A percentile compares a stretch with the other conserved stretches of the same genome.
Evolutionary conservation across 768 basidiomycete genomes (phyloP).

Genomic region (Tylopilus sp.): DNA sequence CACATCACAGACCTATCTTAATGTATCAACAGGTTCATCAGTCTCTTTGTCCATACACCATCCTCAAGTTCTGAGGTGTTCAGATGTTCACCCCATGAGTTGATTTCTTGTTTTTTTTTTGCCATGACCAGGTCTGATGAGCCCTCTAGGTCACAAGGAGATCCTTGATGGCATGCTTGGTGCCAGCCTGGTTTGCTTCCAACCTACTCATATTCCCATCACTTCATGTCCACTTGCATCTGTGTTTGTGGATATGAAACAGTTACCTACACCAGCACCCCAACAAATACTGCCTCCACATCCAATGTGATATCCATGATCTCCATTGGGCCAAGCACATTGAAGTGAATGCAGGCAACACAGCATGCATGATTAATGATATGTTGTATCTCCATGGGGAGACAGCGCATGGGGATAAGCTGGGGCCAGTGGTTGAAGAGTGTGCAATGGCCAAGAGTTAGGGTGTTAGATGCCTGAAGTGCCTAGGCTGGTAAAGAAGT

Average conservation of each 20-base stretch:
- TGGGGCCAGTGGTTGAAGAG: too few species aligned
- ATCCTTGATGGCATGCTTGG: constrained; percentile 98
- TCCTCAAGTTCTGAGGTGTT: constrained; percentile 98
- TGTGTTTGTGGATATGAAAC: constrained; percentile 96
- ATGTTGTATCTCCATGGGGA: too few species aligned
- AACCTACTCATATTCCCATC: constrained; percentile 95
- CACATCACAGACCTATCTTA: not conserved
- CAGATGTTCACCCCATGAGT: constrained; percentile 84
- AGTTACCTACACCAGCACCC: constrained; percentile 30
- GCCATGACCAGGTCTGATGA: constrained; percentile 1
- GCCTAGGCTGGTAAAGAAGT: too few species aligned
- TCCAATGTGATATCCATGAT: too few species aligned
- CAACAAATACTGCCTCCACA: constrained; percentile 8
- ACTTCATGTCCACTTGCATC: constrained; percentile 92
- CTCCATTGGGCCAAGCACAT: too few species aligned
- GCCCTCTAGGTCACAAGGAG: constrained; percentile 72
- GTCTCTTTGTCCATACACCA: constrained; percentile 96
- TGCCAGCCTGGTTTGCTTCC: constrained; percentile 95
- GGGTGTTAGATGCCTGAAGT: too few species aligned
- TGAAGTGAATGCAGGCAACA: too few species aligned
- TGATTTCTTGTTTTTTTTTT: not conserved
- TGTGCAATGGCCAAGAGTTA: too few species aligned
- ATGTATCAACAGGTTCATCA: constrained; percentile 46
- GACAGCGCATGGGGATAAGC: too few species aligned
- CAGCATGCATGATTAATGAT: too few species aligned